Percentiles rank a stretch among this genome's conserved stretches.
phyloP scores from a whole-genome alignment of 441 rosid genomes.

The Arabidopsis lyrata region DNA sequence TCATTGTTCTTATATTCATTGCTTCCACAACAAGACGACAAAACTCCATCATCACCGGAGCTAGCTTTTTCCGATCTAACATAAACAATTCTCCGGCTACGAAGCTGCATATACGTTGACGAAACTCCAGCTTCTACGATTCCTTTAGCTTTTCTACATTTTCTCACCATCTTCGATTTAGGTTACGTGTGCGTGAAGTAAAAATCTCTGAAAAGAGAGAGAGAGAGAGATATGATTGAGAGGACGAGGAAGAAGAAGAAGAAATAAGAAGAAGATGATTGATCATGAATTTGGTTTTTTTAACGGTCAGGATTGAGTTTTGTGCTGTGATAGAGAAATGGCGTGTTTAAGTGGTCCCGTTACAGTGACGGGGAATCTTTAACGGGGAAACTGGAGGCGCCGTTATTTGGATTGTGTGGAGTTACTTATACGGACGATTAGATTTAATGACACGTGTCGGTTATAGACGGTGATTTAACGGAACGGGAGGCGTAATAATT shows the following conservation, averaged over 20 bases:
- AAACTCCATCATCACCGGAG: slow-evolving; percentile 45
- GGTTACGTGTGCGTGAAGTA: slow-evolving; percentile 34
- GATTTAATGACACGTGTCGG: not conserved
- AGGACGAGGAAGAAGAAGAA: slow-evolving; percentile 25
- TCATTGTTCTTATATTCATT: slow-evolving; percentile 56
- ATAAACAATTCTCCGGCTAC: slow-evolving; percentile 45
- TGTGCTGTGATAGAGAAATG: slow-evolving; percentile 16
- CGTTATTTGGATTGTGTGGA: slow-evolving; percentile 35
- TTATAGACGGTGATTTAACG: slow-evolving; percentile 40
- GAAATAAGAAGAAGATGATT: slow-evolving; percentile 32
- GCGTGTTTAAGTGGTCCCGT: slow-evolving; percentile 56
- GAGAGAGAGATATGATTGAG: slow-evolving; percentile 27
- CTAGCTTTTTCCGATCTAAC: slow-evolving; percentile 42
- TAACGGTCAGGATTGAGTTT: slow-evolving; percentile 54
- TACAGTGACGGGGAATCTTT: slow-evolving; percentile 66
- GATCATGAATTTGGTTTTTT: slow-evolving; percentile 38
- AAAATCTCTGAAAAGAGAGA: not conserved
- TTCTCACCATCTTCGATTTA: slow-evolving; percentile 47
- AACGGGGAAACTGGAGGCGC: slow-evolving; percentile 57
- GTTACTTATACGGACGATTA: not conserved
- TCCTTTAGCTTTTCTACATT: slow-evolving; percentile 48
- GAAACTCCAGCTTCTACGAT: slow-evolving; percentile 48
- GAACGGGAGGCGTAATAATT: slow-evolving; percentile 47
- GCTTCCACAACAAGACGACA: slow-evolving; percentile 62
- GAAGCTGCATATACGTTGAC: slow-evolving; percentile 53